Conservation (phyloP, 148 eudicot species). For the Rhododendron molle region DNA sequence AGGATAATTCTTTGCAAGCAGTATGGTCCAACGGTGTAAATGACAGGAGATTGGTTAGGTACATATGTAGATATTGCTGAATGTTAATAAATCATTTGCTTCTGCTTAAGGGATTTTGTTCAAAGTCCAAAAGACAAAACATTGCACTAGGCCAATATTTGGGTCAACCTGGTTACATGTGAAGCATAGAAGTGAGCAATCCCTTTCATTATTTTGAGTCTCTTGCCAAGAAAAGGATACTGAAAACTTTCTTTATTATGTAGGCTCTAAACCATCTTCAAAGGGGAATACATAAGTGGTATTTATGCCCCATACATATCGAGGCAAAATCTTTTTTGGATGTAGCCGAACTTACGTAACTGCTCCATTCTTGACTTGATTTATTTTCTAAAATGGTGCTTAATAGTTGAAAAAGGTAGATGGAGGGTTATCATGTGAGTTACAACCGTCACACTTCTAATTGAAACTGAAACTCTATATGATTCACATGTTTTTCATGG, state of each 20-base stretch:
- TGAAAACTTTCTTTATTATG: background rate
- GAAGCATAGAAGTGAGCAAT: background rate
- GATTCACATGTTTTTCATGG: background rate
- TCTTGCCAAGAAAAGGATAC: background rate
- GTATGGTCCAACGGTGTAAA: slow-evolving; percentile 48
- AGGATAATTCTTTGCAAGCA: slow-evolving; percentile 91
- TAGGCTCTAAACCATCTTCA: background rate
- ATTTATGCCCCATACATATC: background rate
- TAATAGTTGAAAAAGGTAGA: background rate
- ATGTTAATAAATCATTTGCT: background rate
- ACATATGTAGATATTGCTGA: background rate
- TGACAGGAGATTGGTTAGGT: slow-evolving; percentile 56
- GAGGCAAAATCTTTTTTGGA: background rate
- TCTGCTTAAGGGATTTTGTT: background rate
- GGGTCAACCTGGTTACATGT: background rate
- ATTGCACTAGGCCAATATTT: background rate
- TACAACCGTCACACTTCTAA: background rate
- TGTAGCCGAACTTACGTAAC: background rate
- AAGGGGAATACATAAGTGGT: background rate
- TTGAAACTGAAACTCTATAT: background rate
- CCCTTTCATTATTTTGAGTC: background rate
- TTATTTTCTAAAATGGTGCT: slow-evolving; percentile 1
- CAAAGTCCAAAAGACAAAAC: background rate
- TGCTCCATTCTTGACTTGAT: no score
- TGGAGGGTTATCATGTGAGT: background rate